phyloP scores from a whole-genome alignment of 1,284 basidiomycete species.

The Ustilago crameri region DNA sequence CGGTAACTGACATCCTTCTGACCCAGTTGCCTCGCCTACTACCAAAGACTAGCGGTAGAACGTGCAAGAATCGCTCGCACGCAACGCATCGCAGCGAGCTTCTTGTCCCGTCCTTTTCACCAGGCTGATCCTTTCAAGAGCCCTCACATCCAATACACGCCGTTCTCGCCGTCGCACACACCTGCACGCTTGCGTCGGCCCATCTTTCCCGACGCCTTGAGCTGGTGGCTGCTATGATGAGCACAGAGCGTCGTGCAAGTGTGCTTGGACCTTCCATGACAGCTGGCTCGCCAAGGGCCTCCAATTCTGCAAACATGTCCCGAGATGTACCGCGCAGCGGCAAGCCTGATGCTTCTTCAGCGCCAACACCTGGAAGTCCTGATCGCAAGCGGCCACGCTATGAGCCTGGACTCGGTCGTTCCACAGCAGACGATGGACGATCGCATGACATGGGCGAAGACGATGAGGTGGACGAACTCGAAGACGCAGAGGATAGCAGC shows the following conservation, averaged over 20 bases:
- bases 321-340: constrained; percentile 22
- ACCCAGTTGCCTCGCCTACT: neutral
- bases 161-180: too few species aligned
- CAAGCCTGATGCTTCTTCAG: constrained; percentile 7
- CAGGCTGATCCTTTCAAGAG: neutral
- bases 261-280: constrained; percentile 22
- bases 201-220: neutral
- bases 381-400: constrained; percentile 43
- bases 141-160: neutral
- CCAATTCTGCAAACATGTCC: constrained; percentile 19
- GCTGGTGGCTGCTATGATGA: constrained; percentile 39
- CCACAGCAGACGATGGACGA: neutral
- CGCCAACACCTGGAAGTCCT: constrained; percentile 21
- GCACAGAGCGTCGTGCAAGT: constrained; percentile 46
- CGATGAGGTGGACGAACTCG: constrained; percentile 41
- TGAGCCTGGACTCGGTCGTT: constrained; percentile 15
- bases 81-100: too few species aligned
- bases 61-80: too few species aligned
- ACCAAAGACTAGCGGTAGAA: too few species aligned
- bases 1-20: neutral
- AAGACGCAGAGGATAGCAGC: constrained; percentile 24
- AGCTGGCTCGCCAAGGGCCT: constrained; percentile 30
- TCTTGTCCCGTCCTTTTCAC: too few species aligned
- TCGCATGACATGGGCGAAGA: constrained; percentile 23
- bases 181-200: neutral